Evolutionary conservation across 768 basidiomycete genomes (phyloP), one percentile per base, ranked within the genome.

Genomic region (Lactarius hengduanensis): DNA sequence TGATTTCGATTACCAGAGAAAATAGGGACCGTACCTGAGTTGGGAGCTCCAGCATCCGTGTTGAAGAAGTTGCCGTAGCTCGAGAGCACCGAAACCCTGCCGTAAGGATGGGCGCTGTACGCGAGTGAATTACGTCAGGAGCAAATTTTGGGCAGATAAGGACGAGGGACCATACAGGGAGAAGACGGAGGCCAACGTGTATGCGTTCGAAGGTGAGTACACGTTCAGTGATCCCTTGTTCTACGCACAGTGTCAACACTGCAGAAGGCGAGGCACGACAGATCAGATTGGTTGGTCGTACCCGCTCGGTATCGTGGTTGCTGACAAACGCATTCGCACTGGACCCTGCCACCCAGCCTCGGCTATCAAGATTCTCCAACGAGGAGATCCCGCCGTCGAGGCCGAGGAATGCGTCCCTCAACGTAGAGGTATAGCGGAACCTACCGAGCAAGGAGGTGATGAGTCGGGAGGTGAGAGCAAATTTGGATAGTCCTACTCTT

Each of bases 241-340:
- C 86, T 81, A 57, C 3, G 54, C 11, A 18, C 2, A 7, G 8
- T 60, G 26, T 45, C 32, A 57, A 62, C n/a, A 11, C 22, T 22
- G 1, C 22, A 50, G 16, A 18, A 38, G 34, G 41, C 28, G 38
- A 20, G 22, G 18, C 7, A 8, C 9, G 57, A 34, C 13, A 20
- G 15, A 43, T 30, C 1, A 11, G 9, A 50, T 41, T 4, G 22
- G 13, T 26, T 38, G 22, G 9, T 68, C 78, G 62, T 65, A 78
- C 79, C 47, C 88, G 76, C 73, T 89, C 89, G 1, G 88, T 90
- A 69, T 90, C 89, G 64, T 89, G 88, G 70, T 90, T 88, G 0
- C 83, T 77, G 5, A 89, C 86, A 65, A 89, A 89, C 8, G 86
- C 82, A 68, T 89, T 90, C 0, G 88, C 87, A 18, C 71, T 68